phyloP scores from a whole-genome alignment of 2,329 filamentous ascomycete genomes.

The Diaporthe sp. region DNA sequence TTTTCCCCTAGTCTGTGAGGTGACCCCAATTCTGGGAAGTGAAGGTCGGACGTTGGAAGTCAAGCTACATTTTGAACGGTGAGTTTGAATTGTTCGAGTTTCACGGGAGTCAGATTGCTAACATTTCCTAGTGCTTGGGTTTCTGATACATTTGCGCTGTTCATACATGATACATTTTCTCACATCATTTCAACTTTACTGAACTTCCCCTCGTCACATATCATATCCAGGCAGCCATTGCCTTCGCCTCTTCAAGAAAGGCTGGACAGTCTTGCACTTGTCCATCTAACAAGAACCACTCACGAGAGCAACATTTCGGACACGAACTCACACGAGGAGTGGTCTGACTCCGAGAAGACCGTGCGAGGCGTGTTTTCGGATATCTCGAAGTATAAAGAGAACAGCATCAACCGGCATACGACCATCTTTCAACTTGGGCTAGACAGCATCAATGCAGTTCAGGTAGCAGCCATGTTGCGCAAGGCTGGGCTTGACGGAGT shows the following conservation, averaged over 20 bases:
- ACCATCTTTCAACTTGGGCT: constrained; percentile 91
- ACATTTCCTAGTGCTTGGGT: constrained; percentile 40
- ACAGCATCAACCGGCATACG: constrained; percentile 68
- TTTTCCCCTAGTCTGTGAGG: constrained; percentile 81
- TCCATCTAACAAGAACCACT: background rate
- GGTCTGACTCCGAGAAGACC: constrained; percentile 63
- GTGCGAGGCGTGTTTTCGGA: constrained; percentile 69
- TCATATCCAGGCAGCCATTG: constrained; percentile 12
- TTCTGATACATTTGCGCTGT: constrained; percentile 21
- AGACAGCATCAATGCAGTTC: constrained; percentile 89
- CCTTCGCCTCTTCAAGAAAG: constrained; percentile 22
- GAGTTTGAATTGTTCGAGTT: constrained; percentile 41
- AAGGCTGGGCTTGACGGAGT: constrained; percentile 65
- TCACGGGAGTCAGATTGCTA: constrained; percentile 1
- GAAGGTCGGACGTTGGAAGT: constrained; percentile 66
- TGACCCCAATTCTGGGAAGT: constrained; percentile 65
- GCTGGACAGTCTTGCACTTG: constrained; percentile 27
- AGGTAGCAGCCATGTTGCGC: constrained; percentile 78
- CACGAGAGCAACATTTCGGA: background rate
- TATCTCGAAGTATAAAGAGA: constrained; percentile 65
- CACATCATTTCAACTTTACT: constrained; percentile 27
- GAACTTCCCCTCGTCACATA: constrained; percentile 35
- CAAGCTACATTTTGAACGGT: constrained; percentile 73
- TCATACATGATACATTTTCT: constrained; percentile 35
- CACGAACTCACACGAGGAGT: constrained; percentile 47